Evolutionary conservation across 306 rosid genomes (phyloP), one percentile per base, ranked within the genome.

Genomic region (Cucurbita maxima): DNA sequence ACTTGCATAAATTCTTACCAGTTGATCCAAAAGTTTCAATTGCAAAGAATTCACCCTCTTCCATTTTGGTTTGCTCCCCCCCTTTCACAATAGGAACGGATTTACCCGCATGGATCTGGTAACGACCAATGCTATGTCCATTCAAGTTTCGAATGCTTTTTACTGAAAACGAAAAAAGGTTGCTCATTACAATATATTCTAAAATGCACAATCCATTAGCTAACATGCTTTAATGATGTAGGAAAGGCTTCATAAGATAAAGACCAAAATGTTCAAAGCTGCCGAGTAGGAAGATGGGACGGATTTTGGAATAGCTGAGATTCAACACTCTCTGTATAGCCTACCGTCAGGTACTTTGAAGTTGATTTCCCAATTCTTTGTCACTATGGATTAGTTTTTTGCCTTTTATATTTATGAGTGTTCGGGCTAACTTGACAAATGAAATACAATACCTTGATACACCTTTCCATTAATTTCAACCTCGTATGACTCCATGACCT

Each of bases 1-100:
- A 54, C 41, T 57, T 58, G 72, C 56, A 80, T 59, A 62, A 71
- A 16, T 67, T 55, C 77, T 79, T 84, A 94, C 97, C 98, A 50
- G 98, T 94, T 77, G 98, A 94, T 48, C 73, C 98, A 72, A 94
- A 94, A 40, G 98, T 94, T 85, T 94, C 98, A 50, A 94, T 94
- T 12, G 98, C 98, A 40, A 83, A 94, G 80, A 90, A 89, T 86
- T 94, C 98, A 38, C 98, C 98, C 94, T 93, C 98, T 84, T 93
- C 98, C 98, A 93, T 93, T 75, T 93, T 93, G 20, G 97, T 93
- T 84, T 93, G 97, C 86, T 94, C 98, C 79, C 98, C 98, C 47
- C 97, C 98, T 85, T 89, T 94, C 83, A 94, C 98, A 70, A 89
- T 90, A 18, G 98, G 97, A 80, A 94, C 96, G 13, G 94, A 94